Conservation (phyloP, 2,329 filamentous ascomycete genomes). For the Aphanoascus verrucosus region DNA sequence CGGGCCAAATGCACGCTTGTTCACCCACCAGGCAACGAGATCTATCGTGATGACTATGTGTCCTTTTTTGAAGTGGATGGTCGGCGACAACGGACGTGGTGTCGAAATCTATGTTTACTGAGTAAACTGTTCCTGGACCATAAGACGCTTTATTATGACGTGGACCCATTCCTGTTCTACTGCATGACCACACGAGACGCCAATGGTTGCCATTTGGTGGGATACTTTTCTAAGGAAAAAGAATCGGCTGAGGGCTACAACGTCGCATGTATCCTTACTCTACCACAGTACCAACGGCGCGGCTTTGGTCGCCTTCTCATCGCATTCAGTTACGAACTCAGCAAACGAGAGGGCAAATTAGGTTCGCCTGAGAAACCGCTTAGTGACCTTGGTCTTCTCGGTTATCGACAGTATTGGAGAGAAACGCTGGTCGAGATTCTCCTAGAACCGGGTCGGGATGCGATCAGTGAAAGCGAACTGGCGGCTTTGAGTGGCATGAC, state of each 20-base stretch:
- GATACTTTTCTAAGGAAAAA: constrained; percentile 99
- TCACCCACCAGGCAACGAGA: constrained; percentile 94
- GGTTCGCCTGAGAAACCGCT: constrained; percentile 95
- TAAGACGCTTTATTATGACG: constrained; percentile 96
- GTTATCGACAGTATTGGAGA: constrained; percentile 96
- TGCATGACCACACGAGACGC: constrained; percentile 92
- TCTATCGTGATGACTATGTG: constrained; percentile 81
- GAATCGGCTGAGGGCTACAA: constrained; percentile 96
- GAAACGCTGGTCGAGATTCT: constrained; percentile 85
- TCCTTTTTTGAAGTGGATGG: constrained; percentile 98
- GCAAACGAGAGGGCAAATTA: constrained; percentile 86
- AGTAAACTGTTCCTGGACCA: constrained; percentile 97
- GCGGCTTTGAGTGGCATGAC: constrained; percentile 80
- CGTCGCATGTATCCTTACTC: constrained; percentile 89
- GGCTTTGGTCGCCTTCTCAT: constrained; percentile 89
- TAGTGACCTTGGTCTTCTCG: constrained; percentile 81
- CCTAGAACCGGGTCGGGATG: constrained; percentile 55
- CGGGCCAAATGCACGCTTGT: constrained; percentile 79
- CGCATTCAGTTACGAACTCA: constrained; percentile 94
- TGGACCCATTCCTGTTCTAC: constrained; percentile 94
- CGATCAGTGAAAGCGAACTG: constrained; percentile 73
- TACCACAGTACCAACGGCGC: constrained; percentile 92
- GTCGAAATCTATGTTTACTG: constrained; percentile 89
- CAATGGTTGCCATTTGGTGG: constrained; percentile 87
- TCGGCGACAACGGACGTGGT: constrained; percentile 95